Base-by-base conservation (phyloP, 2,329 filamentous ascomycete species). In the Lachnellula subtilissima region DNA sequence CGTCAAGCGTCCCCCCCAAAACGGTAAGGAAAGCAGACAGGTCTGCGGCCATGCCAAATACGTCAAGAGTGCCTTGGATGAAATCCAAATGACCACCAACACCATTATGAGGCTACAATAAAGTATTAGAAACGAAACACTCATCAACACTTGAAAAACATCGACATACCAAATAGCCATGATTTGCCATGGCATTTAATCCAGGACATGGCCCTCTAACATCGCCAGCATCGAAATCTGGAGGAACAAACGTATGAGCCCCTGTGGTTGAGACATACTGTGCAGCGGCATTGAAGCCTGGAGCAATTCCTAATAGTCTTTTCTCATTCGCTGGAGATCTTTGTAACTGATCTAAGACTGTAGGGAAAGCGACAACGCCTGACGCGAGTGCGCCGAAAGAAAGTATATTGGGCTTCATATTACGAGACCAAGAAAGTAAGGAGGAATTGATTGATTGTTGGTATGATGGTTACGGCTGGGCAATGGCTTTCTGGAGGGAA, bases 1-100 rank as follows among this genome's bases (percentile, higher is more conserved):
- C 79, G 3, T 74, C 74, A 60, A 75, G 75, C 32, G 77, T 70
- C 14, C 74, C 74, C 35, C 74, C 75, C 69, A 76, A 74, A 4
- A 75, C 62, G 40, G 71, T 70, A 6, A 76, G 70, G 32, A 76
- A 63, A 3, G 69, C 68, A 11, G 64, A 70, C 6, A 76, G 61
- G 54, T 76, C 74, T 19, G 71, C 48, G 14, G 71, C 73, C 75
- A 78, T 78, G 14, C 74, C 74, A 54, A 72, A 77, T 2, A 77
- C 76, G 8, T 40, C 37, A n/a, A 40, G n/a, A 1, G 37, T 40
- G 8, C 37, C 37, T 40, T 15, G 14, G 14, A 40, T 40, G 37
- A 40, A 40, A 40, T 40, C 37, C 12, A 40, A 40, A 40, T 40
- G 37, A 11, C 37, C 5, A 40, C 37, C 37, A 40, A 40, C 37